Percentiles rank a stretch among this genome's conserved stretches.
phyloP scores from a whole-genome alignment of 1,284 basidiomycete species.

The Trichosporon asahii region DNA sequence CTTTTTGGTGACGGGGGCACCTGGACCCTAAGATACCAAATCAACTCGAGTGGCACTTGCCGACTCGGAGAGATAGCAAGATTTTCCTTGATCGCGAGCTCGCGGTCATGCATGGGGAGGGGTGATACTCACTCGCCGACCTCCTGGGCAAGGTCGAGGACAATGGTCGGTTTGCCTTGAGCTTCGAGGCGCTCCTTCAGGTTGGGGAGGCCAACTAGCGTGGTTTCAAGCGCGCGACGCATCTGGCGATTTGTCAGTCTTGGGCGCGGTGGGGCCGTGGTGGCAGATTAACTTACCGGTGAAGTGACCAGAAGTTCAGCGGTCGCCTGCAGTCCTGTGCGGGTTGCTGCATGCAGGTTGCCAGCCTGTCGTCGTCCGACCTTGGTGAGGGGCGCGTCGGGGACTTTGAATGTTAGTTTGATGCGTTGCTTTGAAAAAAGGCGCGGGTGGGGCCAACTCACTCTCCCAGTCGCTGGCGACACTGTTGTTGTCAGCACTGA shows the following conservation, averaged over 20 bases:
- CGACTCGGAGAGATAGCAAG: constrained; percentile 9
- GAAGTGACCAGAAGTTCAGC: constrained; percentile 49
- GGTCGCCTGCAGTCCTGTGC: constrained; percentile 37
- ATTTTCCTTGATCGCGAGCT: constrained; percentile 7
- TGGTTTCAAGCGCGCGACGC: constrained; percentile 49
- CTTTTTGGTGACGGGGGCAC: constrained; percentile 4
- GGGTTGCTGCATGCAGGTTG: constrained; percentile 39
- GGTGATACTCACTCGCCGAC: constrained; percentile 38
- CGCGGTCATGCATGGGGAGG: constrained; percentile 1
- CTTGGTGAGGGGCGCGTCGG: constrained; percentile 46
- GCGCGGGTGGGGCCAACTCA: constrained; percentile 22
- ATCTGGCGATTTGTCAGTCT: constrained; percentile 29
- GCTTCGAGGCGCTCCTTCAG: constrained; percentile 37
- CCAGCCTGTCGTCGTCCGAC: constrained; percentile 44
- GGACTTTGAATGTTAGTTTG: constrained; percentile 30
- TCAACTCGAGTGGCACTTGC: constrained; percentile 6
- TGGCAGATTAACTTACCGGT: constrained; percentile 31
- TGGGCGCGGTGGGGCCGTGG: constrained; percentile 1
- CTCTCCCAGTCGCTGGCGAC: constrained; percentile 48
- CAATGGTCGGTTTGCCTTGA: constrained; percentile 41
- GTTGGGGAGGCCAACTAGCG: constrained; percentile 43
- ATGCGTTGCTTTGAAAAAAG: neutral
- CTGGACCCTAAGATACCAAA: constrained; percentile 8
- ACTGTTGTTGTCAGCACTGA: constrained; percentile 23
- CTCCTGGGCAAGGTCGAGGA: constrained; percentile 49